phyloP scores from a whole-genome alignment of 2,329 filamentous ascomycete species.

The Aureobasidium uvarum region DNA sequence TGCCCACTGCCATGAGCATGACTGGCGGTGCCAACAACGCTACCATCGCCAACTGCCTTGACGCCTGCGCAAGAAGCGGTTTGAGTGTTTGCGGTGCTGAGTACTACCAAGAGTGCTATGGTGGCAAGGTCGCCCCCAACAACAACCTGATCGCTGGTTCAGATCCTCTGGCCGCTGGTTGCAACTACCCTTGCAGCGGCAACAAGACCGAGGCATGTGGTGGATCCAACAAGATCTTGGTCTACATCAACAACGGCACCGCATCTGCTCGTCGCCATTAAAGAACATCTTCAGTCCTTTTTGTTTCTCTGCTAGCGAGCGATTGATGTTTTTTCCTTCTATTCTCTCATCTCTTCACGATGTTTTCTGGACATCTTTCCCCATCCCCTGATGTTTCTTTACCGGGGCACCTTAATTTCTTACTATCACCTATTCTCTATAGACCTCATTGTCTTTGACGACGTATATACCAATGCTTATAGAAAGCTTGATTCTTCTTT shows the following conservation, averaged over 20 bases:
- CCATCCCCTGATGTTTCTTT: background rate
- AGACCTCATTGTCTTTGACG: background rate
- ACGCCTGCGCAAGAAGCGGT: conserved; percentile 33
- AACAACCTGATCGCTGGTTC: conserved; percentile 27
- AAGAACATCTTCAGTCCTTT: background rate
- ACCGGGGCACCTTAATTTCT: background rate
- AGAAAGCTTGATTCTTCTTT: background rate
- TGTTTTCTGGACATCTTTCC: background rate
- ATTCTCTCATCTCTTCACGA: background rate
- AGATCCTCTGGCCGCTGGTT: conserved; percentile 33
- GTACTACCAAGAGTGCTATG: conserved; percentile 35
- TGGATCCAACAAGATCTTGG: conserved; percentile 32
- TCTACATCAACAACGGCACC: conserved; percentile 35
- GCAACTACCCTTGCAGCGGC: conserved; percentile 35
- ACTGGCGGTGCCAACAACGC: conserved; percentile 33
- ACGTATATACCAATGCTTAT: background rate
- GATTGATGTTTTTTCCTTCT: background rate
- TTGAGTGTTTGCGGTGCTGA: conserved; percentile 34
- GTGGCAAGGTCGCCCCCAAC: conserved; percentile 29
- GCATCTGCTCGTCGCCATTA: background rate
- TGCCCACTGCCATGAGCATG: conserved; percentile 29
- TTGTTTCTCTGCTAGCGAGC: background rate
- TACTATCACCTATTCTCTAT: background rate
- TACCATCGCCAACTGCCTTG: conserved; percentile 34
- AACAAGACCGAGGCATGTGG: conserved; percentile 38